A percentile compares a stretch with the other conserved stretches of the same genome.
Conservation (phyloP, 164 flowering plant genomes). For the Magnolia kwangsiensis region DNA sequence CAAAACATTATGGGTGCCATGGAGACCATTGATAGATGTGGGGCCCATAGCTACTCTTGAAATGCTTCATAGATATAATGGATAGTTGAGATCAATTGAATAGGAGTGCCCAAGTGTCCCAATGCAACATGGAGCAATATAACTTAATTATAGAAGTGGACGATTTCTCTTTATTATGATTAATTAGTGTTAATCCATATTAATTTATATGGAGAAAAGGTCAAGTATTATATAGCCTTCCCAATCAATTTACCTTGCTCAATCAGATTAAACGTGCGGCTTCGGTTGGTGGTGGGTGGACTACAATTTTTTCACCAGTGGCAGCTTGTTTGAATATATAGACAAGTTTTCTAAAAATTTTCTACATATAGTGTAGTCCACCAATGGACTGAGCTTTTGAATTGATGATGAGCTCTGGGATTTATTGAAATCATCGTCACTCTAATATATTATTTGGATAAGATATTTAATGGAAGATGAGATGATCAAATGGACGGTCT, state of each 20-base stretch:
- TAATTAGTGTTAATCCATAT: not conserved
- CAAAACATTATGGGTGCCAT: no score
- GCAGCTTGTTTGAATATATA: not conserved
- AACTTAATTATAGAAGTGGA: not conserved
- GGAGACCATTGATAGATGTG: no score
- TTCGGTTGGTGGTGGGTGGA: not conserved
- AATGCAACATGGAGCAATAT: no score
- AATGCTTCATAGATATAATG: no score
- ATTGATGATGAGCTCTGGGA: no score
- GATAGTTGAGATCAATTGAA: no score
- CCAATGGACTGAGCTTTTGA: not conserved
- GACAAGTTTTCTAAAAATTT: not conserved
- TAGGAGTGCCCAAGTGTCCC: no score
- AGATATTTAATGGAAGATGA: no score
- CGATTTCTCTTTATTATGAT: not conserved
- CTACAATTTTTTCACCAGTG: not conserved
- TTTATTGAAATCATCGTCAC: no score
- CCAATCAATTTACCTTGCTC: not conserved
- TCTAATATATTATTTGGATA: no score
- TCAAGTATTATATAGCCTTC: not conserved
- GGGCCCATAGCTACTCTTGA: no score
- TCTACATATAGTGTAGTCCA: not conserved
- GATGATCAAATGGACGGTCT: no score
- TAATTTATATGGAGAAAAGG: not conserved
- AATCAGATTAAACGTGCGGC: not conserved